Percentiles rank a stretch among this genome's conserved stretches.
These are phyloP conservation scores for Volvox carteri DNA, from an alignment of 163 green algal species.

Conservation along the genomic window DNA sequence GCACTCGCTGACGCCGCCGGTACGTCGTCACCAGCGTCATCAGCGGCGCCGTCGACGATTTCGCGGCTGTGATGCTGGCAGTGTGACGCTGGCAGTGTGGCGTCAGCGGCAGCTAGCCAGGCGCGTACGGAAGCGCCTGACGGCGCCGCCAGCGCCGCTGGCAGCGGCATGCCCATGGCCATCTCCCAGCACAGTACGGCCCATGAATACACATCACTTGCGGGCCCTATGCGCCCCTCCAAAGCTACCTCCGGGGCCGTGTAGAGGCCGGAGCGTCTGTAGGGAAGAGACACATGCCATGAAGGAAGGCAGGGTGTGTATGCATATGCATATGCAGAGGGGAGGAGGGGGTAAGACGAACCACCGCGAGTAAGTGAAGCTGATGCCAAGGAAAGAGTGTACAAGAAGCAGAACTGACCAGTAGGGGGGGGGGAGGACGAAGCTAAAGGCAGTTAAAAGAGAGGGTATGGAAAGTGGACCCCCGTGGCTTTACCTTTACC, in stretches of 20 bases:
- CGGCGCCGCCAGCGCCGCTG: slow-evolving; percentile 20
- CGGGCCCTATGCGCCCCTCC: not conserved
- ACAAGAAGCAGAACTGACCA: too few relatives aligned
- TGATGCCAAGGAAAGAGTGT: not conserved
- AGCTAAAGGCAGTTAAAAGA: too few relatives aligned
- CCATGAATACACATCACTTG: slow-evolving; percentile 17
- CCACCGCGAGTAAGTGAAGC: not conserved
- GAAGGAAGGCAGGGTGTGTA: not conserved
- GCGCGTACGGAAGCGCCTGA: slow-evolving; percentile 22
- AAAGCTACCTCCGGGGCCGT: not conserved
- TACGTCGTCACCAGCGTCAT: not conserved
- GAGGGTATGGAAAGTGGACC: too few relatives aligned
- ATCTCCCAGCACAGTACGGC: slow-evolving; percentile 9
- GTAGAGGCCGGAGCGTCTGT: slow-evolving; percentile 33
- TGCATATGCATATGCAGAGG: not conserved
- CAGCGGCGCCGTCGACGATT: not conserved
- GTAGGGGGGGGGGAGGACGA: too few relatives aligned
- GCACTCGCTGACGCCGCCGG: slow-evolving; percentile 12
- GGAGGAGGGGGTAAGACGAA: not conserved
- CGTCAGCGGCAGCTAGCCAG: slow-evolving; percentile 1
- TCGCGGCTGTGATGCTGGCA: not conserved
- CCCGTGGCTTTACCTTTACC: too few relatives aligned
- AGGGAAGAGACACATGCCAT: not conserved
- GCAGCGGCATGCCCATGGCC: not conserved
- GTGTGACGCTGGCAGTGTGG: too few relatives aligned